Conservation (phyloP, 2,329 filamentous ascomycete species). For the Shiraia bambusicola region DNA sequence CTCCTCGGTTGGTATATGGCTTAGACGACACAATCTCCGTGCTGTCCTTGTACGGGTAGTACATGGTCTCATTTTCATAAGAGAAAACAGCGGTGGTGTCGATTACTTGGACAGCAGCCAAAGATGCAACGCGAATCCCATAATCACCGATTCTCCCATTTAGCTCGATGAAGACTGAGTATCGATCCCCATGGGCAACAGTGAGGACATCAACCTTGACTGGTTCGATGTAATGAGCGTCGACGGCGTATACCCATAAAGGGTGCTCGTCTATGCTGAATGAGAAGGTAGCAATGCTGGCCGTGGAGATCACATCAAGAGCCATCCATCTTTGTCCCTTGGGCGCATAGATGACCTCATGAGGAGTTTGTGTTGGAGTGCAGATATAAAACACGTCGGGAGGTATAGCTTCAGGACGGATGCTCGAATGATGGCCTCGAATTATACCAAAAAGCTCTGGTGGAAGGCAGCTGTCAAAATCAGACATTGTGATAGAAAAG, state of each 20-base stretch:
- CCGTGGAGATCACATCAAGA: constrained; percentile 57
- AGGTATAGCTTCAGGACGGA: constrained; percentile 14
- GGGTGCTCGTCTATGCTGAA: constrained; percentile 57
- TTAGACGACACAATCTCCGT: constrained; percentile 10
- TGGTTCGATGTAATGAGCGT: constrained; percentile 58
- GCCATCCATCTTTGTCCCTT: constrained; percentile 52
- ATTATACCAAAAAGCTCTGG: constrained; percentile 46
- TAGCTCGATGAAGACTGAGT: constrained; percentile 54
- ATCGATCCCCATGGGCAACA: constrained; percentile 56
- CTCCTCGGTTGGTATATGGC: constrained; percentile 55
- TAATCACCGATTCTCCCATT: constrained; percentile 52
- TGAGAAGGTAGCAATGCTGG: constrained; percentile 49
- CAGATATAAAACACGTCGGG: constrained; percentile 43
- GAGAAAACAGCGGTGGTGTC: constrained; percentile 55
- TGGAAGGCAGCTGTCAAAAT: constrained; percentile 42
- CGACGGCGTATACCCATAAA: constrained; percentile 58
- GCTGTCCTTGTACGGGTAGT: constrained; percentile 12
- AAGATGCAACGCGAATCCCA: constrained; percentile 56
- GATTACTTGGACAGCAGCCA: constrained; percentile 56
- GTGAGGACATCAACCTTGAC: constrained; percentile 52
- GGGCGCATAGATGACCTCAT: constrained; percentile 48
- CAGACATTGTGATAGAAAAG: not conserved
- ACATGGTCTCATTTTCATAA: constrained; percentile 28
- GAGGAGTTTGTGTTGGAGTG: constrained; percentile 47
- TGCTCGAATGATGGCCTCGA: constrained; percentile 5